Base-by-base conservation (phyloP, 495 filamentous ascomycete genomes). In the Chlorociboria aeruginascens region DNA sequence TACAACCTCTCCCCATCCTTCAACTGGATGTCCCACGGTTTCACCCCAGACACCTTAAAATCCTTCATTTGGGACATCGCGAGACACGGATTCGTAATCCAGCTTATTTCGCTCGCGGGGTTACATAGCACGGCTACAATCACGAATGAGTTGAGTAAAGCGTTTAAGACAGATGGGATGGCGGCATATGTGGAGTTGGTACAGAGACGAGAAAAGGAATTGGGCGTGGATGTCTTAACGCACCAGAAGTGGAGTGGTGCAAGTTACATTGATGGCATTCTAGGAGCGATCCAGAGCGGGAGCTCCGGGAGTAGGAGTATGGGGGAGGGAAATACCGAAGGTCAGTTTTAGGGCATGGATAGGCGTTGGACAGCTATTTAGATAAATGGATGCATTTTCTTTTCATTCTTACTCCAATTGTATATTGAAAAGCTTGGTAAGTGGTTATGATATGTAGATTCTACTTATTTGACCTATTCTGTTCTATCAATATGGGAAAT, bases 161-260 rank as follows among this genome's bases (percentile, higher is more conserved):
- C 67, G 11, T 98, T 92, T 71, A 94, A 86, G 71, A 72, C 76
- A 20, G 82, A 95, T 50, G 92, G 92, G 14, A 98, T 98, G 92
- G 69, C 85, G 42, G 92, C 92, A 6, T 98, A 98, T 62, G 92
- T 98, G 6, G 81, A 93, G 31, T 65, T 95, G 6, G 78, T 98
- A 33, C 92, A 98, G 61, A 66, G 74, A 33, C 74, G 82, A 42
- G 92, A 98, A 71, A 95, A 95, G 69, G 90, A 95, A 49, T 63
- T 92, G 7, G 89, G 87, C 11, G 87, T 88, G 16, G 92, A 98
- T 60, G 92, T 98, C 12, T 70, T 98, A 48, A 98, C 90, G 31
- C 92, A 98, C 63, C 92, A 98, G 72, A 95, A 93, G 59, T 98
- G 92, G 90, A 95, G 88, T 57, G 92, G 92, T 9, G 92, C 92